Percentiles rank a stretch among this genome's conserved stretches.
Conservation (phyloP, 768 basidiomycete species). For the Pleurotus tuber-regium region DNA sequence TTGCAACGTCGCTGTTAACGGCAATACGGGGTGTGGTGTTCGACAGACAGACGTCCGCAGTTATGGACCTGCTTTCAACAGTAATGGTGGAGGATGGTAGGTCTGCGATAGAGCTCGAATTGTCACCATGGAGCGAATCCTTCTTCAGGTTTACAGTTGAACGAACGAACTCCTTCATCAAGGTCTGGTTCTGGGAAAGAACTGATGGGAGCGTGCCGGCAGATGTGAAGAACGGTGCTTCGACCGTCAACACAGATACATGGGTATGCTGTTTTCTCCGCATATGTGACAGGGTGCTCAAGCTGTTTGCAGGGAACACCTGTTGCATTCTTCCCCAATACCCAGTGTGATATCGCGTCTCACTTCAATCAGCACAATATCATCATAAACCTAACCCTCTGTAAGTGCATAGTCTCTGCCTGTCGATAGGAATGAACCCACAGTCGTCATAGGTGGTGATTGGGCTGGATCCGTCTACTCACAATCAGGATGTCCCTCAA, state of each 20-base stretch:
- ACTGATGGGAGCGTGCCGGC: constrained; percentile 42
- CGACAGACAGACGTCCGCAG: constrained; percentile 36
- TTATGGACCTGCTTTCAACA: constrained; percentile 59
- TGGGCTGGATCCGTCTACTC: constrained; percentile 53
- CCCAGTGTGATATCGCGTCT: constrained; percentile 51
- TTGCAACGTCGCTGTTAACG: constrained; percentile 46
- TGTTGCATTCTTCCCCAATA: constrained; percentile 57
- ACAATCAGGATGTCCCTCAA: constrained; percentile 47
- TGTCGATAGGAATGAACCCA: too few species aligned
- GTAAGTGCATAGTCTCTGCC: too few species aligned
- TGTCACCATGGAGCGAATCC: neutral
- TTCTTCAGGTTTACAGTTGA: constrained; percentile 58
- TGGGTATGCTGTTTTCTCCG: constrained; percentile 43
- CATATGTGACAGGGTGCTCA: neutral
- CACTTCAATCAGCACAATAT: constrained; percentile 60
- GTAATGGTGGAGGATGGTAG: constrained; percentile 60
- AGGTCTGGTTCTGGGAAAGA: constrained; percentile 74
- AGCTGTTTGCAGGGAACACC: constrained; percentile 45
- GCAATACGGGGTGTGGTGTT: constrained; percentile 60
- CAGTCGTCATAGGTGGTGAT: constrained; percentile 54
- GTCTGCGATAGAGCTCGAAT: constrained; percentile 9
- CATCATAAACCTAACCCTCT: constrained; percentile 52
- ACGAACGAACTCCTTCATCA: constrained; percentile 51
- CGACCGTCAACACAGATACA: constrained; percentile 39
- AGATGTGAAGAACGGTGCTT: constrained; percentile 41